Evolutionary conservation across 2,329 filamentous ascomycete genomes (phyloP), one percentile per base, ranked within the genome.

Genomic region (Cercospora beticola): DNA sequence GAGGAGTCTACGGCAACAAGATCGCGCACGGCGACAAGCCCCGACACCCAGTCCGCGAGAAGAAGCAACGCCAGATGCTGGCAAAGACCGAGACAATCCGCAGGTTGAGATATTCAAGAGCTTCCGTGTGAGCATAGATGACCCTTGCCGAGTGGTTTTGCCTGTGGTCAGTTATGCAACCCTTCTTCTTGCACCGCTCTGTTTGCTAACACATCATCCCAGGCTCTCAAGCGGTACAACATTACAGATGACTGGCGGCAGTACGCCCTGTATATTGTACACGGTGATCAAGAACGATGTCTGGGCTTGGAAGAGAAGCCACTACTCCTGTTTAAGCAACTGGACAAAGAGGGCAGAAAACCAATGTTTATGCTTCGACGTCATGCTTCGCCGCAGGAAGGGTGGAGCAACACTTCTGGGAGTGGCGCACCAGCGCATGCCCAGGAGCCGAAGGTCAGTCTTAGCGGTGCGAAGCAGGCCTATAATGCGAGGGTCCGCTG

Each of bases 161-260:
- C 95, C 95, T 1, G 95, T 96, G 16, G 76, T 78, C 69, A 70
- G 76, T 75, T 23, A 28, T 58, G 31, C 14, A 30, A n/a, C 23
- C 16, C 23, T 30, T 54, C 16, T 49, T 14, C n/a, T 16, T 5
- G 46, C 16, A 18, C 8, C 14, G 16, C n/a, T 36, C 14, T 30
- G n/a, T 23, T 23, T 46, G 36, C 62, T 64, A 33, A 64, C 60
- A 26, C 18, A 36, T 49, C 52, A 16, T 52, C 43, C 46, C 68
- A 78, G 76, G 95, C 95, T 2, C 86, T 99, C 18, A 96, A 96
- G 79, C 97, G 97, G 79, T 99, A 99, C 82, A 95, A 98, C 78
- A 99, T 99, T 83, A 94, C 96, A 73, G 94, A 94, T 23, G 94
- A 97, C 62, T 97, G 94, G 92, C 92, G 96, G 74, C 93, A 98